Base-by-base conservation (phyloP, 2,329 filamentous ascomycete genomes). In the Aspergillus ruber region DNA sequence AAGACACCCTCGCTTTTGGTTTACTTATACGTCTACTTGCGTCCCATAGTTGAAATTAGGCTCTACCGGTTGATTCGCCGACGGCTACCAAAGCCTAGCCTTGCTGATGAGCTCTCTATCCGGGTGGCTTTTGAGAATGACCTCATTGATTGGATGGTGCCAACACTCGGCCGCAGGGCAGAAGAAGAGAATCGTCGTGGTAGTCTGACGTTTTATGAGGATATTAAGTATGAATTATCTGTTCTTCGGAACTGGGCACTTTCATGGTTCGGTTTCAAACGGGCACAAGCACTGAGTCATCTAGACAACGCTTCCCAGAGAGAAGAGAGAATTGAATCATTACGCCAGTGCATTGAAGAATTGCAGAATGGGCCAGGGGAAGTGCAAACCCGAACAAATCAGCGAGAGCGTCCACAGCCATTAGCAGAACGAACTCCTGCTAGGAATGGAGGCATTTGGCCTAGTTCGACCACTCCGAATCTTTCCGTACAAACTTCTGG, bases 141-240 rank as follows among this genome's bases (percentile, higher is more conserved):
- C 38, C 61, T 72, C 13, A 61, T 71, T 39, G 69, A 72, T 45
- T 72, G 69, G 69, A 68, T 70, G 36, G 62, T 69, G 18, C 69
- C 69, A 9, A 62, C 62, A 4, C 55, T 71, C 6, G 69, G 68
- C 3, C 66, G 68, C 38, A 62, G 66, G 44, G 59, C 66, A n/a
- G 63, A 67, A 42, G 68, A 72, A 50, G 69, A 72, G 49, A 59
- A 57, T 43, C 55, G 57, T n/a, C 67, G 69, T 33, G 58, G 59
- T 43, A 63, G 60, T 41, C 56, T 72, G 15, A 62, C 66, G 6
- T 49, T 72, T 2, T 38, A 59, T 6, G 57, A 72, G 45, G 69
- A 72, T 43, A 51, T 72, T 5, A 55, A 58, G 41, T 67, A 64
- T 45, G 69, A 72, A 52, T n/a, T 68, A 7, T 44, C 44, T 9